phyloP scores from a whole-genome alignment of 1,139 yeast species.

The Saccharomyces hybrid region DNA sequence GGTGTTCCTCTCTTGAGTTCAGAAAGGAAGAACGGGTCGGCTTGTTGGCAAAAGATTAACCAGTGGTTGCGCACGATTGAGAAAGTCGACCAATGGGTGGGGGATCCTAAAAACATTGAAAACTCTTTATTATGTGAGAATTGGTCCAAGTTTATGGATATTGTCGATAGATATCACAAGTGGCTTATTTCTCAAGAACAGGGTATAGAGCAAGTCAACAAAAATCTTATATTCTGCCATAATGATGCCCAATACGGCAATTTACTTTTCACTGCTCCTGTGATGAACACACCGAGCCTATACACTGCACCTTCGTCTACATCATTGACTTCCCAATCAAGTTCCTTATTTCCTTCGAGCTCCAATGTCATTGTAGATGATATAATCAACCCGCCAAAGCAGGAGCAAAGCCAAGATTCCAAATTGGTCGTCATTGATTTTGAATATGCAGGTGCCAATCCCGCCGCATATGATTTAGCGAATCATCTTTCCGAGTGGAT shows the following conservation, averaged over 20 bases:
- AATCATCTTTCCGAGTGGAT: constrained; percentile 95
- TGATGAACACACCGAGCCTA: constrained; percentile 5
- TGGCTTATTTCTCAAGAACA: constrained; percentile 52
- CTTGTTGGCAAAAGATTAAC: constrained; percentile 59
- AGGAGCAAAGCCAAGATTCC: constrained; percentile 49
- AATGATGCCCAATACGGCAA: constrained; percentile 97
- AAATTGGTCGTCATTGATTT: constrained; percentile 90
- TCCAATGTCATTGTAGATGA: constrained; percentile 33
- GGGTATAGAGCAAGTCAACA: constrained; percentile 37
- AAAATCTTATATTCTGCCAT: constrained; percentile 69
- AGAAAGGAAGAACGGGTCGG: constrained; percentile 53
- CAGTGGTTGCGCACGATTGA: constrained; percentile 61
- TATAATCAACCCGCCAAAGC: constrained; percentile 33
- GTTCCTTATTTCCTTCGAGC: constrained; percentile 26
- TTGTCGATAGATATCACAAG: constrained; percentile 44
- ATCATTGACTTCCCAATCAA: constrained; percentile 3
- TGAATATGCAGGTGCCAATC: constrained; percentile 92
- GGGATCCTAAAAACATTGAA: constrained; percentile 33
- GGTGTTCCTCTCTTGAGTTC: constrained; percentile 57
- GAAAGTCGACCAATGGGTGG: constrained; percentile 28
- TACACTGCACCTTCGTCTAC: constrained; percentile 7
- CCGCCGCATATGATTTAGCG: constrained; percentile 83
- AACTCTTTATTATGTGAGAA: constrained; percentile 42
- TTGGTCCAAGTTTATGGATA: constrained; percentile 43
- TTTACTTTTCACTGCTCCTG: constrained; percentile 45